phyloP scores from a whole-genome alignment of 2,329 filamentous ascomycete genomes.

The Penicillium sp. region DNA sequence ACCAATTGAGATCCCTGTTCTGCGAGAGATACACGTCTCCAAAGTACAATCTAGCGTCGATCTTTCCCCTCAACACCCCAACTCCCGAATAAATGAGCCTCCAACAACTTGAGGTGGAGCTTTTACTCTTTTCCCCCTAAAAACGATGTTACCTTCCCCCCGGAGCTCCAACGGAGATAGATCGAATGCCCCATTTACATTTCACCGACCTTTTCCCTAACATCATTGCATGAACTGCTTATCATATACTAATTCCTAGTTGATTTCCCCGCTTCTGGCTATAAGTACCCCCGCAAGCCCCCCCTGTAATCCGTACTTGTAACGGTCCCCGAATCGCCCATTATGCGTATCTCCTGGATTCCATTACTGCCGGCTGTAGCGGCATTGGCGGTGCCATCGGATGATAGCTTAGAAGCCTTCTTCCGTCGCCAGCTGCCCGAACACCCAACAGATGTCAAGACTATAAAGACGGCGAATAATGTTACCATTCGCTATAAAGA shows the following conservation, averaged over 20 bases:
- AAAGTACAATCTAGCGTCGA: neutral
- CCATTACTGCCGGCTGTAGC: constrained; percentile 22
- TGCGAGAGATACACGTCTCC: neutral
- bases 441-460: constrained; percentile 39
- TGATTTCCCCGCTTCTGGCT: neutral
- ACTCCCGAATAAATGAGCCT: neutral
- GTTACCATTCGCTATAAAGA: constrained; percentile 59
- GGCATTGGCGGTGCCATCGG: constrained; percentile 12
- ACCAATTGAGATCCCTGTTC: too few species aligned
- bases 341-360: constrained; percentile 26
- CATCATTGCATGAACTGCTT: neutral
- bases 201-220: neutral
- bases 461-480: constrained; percentile 42
- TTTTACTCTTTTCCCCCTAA: neutral
- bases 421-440: constrained; percentile 36
- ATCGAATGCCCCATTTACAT: neutral
- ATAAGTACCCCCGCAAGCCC: neutral
- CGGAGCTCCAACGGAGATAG: neutral
- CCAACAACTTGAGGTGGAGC: neutral
- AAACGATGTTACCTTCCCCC: neutral
- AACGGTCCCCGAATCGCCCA: neutral
- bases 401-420: constrained; percentile 5
- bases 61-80: neutral
- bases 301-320: neutral
- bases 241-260: neutral